Conservation (phyloP, 2,329 filamentous ascomycete species). For the Fusarium sp. region DNA sequence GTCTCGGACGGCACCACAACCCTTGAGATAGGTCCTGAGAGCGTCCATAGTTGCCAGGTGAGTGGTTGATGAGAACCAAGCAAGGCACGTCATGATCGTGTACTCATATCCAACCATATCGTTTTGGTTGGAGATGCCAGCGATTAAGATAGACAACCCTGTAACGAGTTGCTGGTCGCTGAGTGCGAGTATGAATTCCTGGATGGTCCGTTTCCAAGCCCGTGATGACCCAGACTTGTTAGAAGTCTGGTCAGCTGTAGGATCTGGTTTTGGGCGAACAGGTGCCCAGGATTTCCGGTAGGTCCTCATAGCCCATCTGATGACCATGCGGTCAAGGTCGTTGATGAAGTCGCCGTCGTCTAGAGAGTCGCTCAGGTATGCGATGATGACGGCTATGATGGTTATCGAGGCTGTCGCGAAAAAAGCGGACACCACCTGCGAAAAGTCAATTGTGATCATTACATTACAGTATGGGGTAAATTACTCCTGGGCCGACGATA, state of each 20-base stretch:
- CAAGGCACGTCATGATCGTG: not conserved
- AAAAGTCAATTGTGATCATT: not conserved
- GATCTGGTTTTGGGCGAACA: no score
- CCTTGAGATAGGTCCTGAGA: not conserved
- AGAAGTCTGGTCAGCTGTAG: not conserved
- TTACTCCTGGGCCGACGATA: not conserved
- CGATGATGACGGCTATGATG: not conserved
- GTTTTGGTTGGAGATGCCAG: not conserved
- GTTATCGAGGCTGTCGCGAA: conserved; percentile 5
- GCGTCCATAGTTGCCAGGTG: conserved; percentile 6
- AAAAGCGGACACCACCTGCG: not conserved
- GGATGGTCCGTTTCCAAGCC: not conserved
- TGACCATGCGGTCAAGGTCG: not conserved
- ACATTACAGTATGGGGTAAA: not conserved
- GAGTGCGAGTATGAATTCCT: conserved; percentile 3
- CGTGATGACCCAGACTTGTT: not conserved
- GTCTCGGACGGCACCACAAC: no score
- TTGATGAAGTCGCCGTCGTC: not conserved
- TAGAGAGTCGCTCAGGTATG: not conserved
- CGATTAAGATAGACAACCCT: not conserved
- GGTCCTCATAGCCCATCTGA: not conserved
- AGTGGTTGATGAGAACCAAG: conserved; percentile 9
- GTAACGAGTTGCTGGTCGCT: conserved; percentile 10
- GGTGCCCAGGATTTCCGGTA: not conserved
- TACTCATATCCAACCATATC: not conserved